A percentile compares a stretch with the other conserved stretches of the same genome.
These are phyloP conservation scores for Coffea canephora DNA, from an alignment of 257 asterid genomes.

Conservation along the genomic window DNA sequence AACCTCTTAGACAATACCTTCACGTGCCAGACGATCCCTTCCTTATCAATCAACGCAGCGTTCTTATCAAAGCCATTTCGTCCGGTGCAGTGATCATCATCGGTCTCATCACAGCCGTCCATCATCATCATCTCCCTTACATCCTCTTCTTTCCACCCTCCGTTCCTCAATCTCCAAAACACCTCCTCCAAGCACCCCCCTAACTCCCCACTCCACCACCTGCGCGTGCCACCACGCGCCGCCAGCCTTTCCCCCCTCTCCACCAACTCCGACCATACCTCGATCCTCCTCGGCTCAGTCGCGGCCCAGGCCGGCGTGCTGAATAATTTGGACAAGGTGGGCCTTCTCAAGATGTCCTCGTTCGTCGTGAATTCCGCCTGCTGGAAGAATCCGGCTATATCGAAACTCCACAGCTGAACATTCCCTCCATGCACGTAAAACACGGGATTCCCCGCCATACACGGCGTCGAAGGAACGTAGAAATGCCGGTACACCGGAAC, in stretches of 20 bases:
- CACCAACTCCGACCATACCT: conserved; percentile 67
- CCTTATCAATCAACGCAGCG: conserved; percentile 11
- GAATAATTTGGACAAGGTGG: conserved; percentile 21
- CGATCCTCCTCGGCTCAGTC: conserved; percentile 62
- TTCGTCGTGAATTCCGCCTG: conserved; percentile 38
- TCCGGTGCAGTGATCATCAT: not conserved
- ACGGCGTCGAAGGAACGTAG: conserved; percentile 64
- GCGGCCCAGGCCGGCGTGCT: conserved; percentile 96
- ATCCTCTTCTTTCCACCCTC: conserved; percentile 93
- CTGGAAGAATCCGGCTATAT: conserved; percentile 68
- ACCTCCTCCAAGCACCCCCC: conserved; percentile 59
- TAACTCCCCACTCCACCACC: conserved; percentile 70
- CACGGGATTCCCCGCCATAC: conserved; percentile 79
- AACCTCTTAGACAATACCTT: conserved; percentile 41
- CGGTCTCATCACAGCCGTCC: conserved; percentile 39
- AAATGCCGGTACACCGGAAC: conserved; percentile 67
- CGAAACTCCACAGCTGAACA: conserved; percentile 65
- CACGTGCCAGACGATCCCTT: conserved; percentile 42
- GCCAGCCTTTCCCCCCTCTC: conserved; percentile 22
- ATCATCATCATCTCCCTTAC: conserved; percentile 90
- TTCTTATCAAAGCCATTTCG: not conserved
- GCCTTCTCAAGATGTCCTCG: conserved; percentile 28
- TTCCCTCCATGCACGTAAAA: conserved; percentile 66
- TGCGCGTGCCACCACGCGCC: conserved; percentile 22
- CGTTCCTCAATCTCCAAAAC: conserved; percentile 54